Conservation (phyloP, 75 land plant species). For the Pinus tabuliformis region DNA sequence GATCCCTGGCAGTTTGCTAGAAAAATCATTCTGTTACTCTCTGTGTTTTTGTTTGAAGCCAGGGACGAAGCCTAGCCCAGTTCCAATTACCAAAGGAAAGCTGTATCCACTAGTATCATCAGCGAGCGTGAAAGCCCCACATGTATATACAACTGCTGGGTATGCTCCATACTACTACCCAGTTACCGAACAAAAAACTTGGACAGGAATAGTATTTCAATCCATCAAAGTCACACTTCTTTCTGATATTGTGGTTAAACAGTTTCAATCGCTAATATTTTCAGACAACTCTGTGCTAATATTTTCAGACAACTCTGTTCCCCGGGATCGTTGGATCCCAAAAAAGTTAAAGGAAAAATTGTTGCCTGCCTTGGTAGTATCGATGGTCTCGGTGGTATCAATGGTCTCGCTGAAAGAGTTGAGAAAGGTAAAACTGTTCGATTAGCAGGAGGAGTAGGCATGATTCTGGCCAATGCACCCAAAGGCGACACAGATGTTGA, state of each 20-base stretch:
- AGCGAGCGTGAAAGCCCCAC: not conserved
- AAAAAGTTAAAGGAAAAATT: constrained; percentile 29
- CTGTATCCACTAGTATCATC: constrained; percentile 18
- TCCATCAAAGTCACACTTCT: too few species aligned
- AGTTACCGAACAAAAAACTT: too few species aligned
- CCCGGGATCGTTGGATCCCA: constrained; percentile 13
- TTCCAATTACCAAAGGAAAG: not conserved
- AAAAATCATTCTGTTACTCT: too few species aligned
- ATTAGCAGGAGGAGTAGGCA: constrained; percentile 38
- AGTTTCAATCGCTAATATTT: too few species aligned
- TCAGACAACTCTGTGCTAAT: constrained; percentile 7
- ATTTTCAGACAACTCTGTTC: constrained; percentile 6
- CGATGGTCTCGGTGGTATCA: too few species aligned
- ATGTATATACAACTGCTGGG: not conserved
- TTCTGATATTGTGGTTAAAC: too few species aligned
- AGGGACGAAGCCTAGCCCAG: constrained; percentile 4
- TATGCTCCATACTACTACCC: not conserved
- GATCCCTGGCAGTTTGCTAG: not conserved
- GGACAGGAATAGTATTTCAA: too few species aligned
- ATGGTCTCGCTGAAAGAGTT: constrained; percentile 3
- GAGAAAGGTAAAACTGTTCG: constrained; percentile 10
- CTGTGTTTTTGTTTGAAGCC: too few species aligned
- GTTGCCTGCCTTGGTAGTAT: constrained; percentile 13
- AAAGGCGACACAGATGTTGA: constrained; percentile 9
- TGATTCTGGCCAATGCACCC: constrained; percentile 24